These are phyloP conservation scores for Termitomyces sp. DNA, from an alignment of 768 basidiomycete genomes.

Conservation along the genomic window DNA sequence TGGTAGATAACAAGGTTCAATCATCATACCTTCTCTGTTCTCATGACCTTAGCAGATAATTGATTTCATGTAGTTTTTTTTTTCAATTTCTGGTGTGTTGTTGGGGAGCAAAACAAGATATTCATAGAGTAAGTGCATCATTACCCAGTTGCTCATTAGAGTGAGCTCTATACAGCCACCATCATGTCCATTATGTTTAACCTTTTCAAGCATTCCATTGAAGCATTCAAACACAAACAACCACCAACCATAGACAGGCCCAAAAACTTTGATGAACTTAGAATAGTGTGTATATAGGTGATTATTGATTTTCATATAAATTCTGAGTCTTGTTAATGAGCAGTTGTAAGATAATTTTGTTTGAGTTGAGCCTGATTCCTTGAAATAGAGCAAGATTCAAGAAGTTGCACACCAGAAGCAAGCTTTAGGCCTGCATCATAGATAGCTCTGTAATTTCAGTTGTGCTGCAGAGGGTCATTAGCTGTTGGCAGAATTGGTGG, in stretches of 20 bases:
- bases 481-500: neutral
- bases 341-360: too few species aligned
- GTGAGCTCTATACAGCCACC: conserved; percentile 11
- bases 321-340: too few species aligned
- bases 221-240: too few species aligned
- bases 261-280: too few species aligned
- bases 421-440: too few species aligned
- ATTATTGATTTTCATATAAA: too few species aligned
- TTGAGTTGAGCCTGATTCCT: too few species aligned
- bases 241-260: too few species aligned
- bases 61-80: conserved; percentile 7
- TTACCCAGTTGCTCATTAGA: neutral
- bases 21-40: conserved; percentile 17
- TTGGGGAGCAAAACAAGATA: neutral
- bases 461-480: neutral
- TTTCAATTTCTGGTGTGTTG: neutral
- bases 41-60: conserved; percentile 2
- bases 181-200: neutral
- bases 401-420: too few species aligned
- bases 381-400: too few species aligned
- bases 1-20: conserved; percentile 17
- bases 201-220: too few species aligned
- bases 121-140: neutral
- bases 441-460: neutral
- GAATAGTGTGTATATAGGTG: too few species aligned